Percentiles rank a stretch among this genome's conserved stretches.
These are phyloP conservation scores for Jacaranda copaia DNA, from an alignment of 257 asterid species.

Conservation along the genomic window DNA sequence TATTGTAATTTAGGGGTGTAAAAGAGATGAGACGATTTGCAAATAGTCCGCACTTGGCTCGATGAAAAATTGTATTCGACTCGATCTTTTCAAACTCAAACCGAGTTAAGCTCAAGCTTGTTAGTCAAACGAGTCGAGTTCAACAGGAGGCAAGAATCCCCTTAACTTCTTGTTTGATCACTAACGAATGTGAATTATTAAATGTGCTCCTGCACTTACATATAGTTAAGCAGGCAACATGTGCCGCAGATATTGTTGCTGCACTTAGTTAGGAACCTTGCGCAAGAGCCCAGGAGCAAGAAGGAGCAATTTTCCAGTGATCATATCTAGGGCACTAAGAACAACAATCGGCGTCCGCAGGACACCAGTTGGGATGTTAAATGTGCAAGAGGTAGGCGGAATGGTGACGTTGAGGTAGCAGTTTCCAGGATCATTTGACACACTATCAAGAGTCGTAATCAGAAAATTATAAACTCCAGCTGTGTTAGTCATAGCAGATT, in stretches of 20 bases:
- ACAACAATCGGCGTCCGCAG: constrained; percentile 19
- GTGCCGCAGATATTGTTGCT: background rate
- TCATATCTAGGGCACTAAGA: constrained; percentile 7
- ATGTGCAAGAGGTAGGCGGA: background rate
- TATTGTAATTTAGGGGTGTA: no score
- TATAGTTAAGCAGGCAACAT: no score
- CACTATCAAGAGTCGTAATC: background rate
- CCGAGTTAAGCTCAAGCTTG: no score
- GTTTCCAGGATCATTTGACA: background rate
- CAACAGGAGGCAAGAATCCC: background rate
- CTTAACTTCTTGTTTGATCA: no score
- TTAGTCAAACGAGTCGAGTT: no score
- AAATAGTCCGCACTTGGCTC: no score
- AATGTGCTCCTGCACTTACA: no score
- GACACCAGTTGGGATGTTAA: background rate
- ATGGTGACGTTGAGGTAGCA: background rate
- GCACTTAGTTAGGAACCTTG: background rate
- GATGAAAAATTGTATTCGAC: no score
- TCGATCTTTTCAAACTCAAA: no score
- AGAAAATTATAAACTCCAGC: constrained; percentile 6
- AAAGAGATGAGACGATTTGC: no score
- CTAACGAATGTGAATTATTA: background rate
- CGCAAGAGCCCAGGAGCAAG: background rate
- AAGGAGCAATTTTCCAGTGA: constrained; percentile 16
- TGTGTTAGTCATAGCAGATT: background rate